Percentiles rank a stretch among this genome's conserved stretches.
phyloP scores from a whole-genome alignment of 2,329 filamentous ascomycete species.

The Juglanconis sp. region DNA sequence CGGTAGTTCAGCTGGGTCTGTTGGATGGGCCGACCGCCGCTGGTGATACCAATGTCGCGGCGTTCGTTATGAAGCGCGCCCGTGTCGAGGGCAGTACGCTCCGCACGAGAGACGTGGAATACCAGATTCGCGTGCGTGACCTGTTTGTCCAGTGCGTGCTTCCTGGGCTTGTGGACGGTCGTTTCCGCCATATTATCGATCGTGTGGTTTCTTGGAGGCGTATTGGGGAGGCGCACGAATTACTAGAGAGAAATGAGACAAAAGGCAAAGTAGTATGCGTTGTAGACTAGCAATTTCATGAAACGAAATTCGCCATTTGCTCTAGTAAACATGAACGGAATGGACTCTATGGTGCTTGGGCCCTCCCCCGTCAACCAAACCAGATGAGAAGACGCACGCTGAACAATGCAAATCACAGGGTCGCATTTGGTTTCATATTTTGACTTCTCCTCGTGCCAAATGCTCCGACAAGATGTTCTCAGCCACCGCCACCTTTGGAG shows the following conservation, averaged over 20 bases:
- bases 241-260: not conserved
- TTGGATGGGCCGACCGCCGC: not conserved
- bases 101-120: not conserved
- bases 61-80: not conserved
- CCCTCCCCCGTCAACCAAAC: too few relatives aligned
- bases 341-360: too few relatives aligned
- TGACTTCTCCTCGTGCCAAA: too few relatives aligned
- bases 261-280: slow-evolving; percentile 1
- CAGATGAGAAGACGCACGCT: too few relatives aligned
- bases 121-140: not conserved
- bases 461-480: too few relatives aligned
- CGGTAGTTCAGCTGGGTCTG: not conserved
- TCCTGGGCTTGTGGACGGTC: not conserved
- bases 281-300: not conserved
- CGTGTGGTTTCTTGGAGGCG: not conserved
- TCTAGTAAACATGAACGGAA: too few relatives aligned
- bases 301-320: too few relatives aligned
- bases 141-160: not conserved
- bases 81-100: not conserved
- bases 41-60: not conserved
- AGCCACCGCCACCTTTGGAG: too few relatives aligned
- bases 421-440: too few relatives aligned
- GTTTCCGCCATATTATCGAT: not conserved
- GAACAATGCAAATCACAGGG: too few relatives aligned
- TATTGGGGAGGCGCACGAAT: not conserved